Base-by-base conservation (phyloP, 352 stramenopile genomes). In the Phytophthora boehmeriae region DNA sequence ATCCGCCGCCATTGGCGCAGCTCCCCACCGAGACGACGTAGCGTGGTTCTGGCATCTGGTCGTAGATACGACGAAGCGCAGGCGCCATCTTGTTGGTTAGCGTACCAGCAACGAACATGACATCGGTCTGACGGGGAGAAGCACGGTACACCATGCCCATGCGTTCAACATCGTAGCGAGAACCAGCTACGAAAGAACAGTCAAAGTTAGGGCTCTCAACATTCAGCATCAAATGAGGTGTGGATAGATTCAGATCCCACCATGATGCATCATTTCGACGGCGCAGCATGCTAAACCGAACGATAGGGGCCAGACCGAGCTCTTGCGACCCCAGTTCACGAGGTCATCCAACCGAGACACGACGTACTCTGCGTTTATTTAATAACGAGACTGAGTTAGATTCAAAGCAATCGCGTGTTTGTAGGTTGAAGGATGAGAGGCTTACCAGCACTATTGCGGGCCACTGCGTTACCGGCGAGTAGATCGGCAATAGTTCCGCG, bases 31-130 rank as follows among this genome's bases (percentile, higher is more conserved):
- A 98, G 44, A 99, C 72, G 13, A 99, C 97, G 82, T 97, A 99
- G 47, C 97, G 89, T 9, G 97, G 97, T 76, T 99, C 97, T 1
- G 98, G 97, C 97, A 99, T 99, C 79, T 99, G 97, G 83, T 99
- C 98, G 84, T 99, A 99, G 34, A 99, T 88, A 44, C 88, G 86
- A 42, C 97, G 88, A 8, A 99, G 84, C 8, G 97, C 98, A 0
- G 98, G 98, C 17, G 97, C 97, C 97, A 99, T 99, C 77, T 99
- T 99, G 88, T 99, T 99, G 58, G 97, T 99, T 20, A 99, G 75
- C 19, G 97, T 99, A 5, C 98, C 97, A 14, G 98, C 96, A 16
- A 99, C 97, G 83, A 99, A 98, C 98, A 99, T 99, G 6, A 99
- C 96, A 80, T 99, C 98, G 5, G 95, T 98, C 73, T 98, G 94